Evolutionary conservation across 2,329 filamentous ascomycete genomes (phyloP), one percentile per base, ranked within the genome.

Genomic region (Chaetothyriales sp.): DNA sequence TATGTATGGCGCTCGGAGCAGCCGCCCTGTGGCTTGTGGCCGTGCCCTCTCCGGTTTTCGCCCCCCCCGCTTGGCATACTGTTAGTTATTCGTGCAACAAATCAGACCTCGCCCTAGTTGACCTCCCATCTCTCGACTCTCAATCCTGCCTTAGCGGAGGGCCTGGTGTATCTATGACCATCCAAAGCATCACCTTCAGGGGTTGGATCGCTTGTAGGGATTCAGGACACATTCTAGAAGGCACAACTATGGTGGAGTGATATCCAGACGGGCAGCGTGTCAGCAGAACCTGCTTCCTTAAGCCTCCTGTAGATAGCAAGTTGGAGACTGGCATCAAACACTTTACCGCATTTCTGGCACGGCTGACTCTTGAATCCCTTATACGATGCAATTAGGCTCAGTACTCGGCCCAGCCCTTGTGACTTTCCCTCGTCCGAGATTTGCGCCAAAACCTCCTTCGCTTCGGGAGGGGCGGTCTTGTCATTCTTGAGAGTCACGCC

Each of bases 401-500:
- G 33, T 15, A 40, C 33, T 40, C 33, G 33, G 13, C 33, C 33
- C 33, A 40, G 33, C 13, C 33, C 13, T 15, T 40, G 33, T 5
- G 33, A 40, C 33, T 40, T 40, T 40, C 33, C 33, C 33, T 40
- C 33, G 15, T 40, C 33, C 33, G 15, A 40, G 33, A 40, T 40
- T 15, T 13, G 33, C 15, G 33, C 33, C 33, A 40, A 40, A 40
- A 40, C 13, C 15, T 40, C 33, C 15, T 15, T 40, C 4, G 33
- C 33, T 40, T 40, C 33, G 13, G 33, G 33, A 40, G 33, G 4
- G 13, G 33, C 33, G 15, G 10, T 2, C 13, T 40, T 5, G 1
- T 56, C 51, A 13, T 58, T 49, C 48, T 63, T 61, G 45, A 56
- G 62, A 15, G 60, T 56, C 6, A 71, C 68, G 37, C 62, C 61